Conservation (phyloP, 2,329 filamentous ascomycete species). For the Paecilomyces sp. region DNA sequence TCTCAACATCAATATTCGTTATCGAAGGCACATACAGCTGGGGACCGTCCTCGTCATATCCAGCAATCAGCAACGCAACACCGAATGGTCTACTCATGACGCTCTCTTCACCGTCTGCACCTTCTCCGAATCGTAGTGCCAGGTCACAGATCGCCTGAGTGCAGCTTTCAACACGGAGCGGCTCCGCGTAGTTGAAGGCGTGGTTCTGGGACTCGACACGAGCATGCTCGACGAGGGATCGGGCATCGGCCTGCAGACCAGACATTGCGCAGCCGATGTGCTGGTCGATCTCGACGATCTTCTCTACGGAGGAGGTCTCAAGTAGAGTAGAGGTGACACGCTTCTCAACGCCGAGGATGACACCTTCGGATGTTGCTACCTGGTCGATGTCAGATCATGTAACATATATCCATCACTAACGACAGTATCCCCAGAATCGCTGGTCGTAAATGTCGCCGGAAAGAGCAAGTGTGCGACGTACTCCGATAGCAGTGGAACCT, state of each 20-base stretch:
- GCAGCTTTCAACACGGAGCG: slow-evolving; percentile 90
- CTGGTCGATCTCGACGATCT: slow-evolving; percentile 98
- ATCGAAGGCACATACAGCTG: slow-evolving; percentile 56
- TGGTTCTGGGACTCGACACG: slow-evolving; percentile 97
- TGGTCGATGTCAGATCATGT: slow-evolving; percentile 22
- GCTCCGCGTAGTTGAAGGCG: slow-evolving; percentile 96
- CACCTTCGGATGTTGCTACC: slow-evolving; percentile 88
- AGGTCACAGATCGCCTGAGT: slow-evolving; percentile 98
- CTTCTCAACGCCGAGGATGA: slow-evolving; percentile 97
- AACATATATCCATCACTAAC: neutral
- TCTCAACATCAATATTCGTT: neutral
- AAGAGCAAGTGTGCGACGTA: slow-evolving; percentile 29
- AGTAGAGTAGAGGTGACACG: slow-evolving; percentile 95
- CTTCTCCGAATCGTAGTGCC: slow-evolving; percentile 92
- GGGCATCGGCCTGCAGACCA: slow-evolving; percentile 91
- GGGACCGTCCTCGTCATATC: slow-evolving; percentile 94
- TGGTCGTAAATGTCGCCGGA: neutral
- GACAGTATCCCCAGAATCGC: neutral
- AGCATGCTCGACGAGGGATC: slow-evolving; percentile 96
- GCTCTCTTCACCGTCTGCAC: slow-evolving; percentile 94
- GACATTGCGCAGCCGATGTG: slow-evolving; percentile 99
- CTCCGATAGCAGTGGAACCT: slow-evolving; percentile 94
- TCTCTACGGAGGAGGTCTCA: slow-evolving; percentile 96
- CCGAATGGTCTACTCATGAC: slow-evolving; percentile 98
- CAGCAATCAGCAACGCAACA: slow-evolving; percentile 91